Conservation (phyloP, 441 rosid genomes). For the Omphalea diandra region DNA sequence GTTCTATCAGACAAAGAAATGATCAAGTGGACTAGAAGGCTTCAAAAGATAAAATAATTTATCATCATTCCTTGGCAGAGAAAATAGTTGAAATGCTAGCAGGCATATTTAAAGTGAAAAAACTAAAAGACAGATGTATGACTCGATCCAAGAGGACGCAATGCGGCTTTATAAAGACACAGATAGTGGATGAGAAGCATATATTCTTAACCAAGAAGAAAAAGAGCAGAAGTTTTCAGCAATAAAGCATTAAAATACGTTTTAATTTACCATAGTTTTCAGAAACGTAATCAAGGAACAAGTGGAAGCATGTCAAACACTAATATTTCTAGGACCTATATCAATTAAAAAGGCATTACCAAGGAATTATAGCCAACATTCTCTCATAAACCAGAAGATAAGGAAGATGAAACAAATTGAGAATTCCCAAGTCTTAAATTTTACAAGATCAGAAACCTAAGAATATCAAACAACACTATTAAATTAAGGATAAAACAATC, state of each 20-base stretch:
- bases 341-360: neutral
- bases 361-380: neutral
- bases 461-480: neutral
- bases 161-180: slow-evolving; percentile 17
- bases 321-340: neutral
- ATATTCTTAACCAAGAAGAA: slow-evolving; percentile 27
- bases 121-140: neutral
- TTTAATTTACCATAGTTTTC: slow-evolving; percentile 7
- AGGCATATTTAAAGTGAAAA: neutral
- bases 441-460: neutral
- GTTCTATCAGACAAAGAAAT: neutral
- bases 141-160: slow-evolving; percentile 11
- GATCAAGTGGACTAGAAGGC: neutral
- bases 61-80: neutral
- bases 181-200: slow-evolving; percentile 24
- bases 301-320: neutral
- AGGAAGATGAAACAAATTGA: too few relatives aligned
- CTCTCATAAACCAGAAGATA: too few relatives aligned
- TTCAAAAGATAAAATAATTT: neutral
- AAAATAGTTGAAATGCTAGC: neutral
- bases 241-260: slow-evolving; percentile 4
- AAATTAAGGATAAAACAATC: neutral
- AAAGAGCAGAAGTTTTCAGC: slow-evolving; percentile 19
- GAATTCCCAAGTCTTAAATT: neutral
- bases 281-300: slow-evolving; percentile 9